Base-by-base conservation (phyloP, 2,329 filamentous ascomycete genomes). In the Apiospora sp. region DNA sequence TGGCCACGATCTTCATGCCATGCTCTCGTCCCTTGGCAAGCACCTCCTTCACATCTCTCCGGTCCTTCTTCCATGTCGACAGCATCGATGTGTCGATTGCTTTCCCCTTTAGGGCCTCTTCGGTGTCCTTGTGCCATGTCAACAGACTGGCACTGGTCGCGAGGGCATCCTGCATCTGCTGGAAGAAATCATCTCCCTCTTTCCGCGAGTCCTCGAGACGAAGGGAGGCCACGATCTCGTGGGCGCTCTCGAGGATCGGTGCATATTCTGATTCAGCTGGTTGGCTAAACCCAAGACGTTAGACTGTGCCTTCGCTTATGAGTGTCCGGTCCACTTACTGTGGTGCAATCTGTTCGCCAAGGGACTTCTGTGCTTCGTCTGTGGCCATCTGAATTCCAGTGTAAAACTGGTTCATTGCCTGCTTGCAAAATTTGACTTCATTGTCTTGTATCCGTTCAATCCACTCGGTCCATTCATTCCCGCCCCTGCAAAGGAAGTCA, bases 41-140 rank as follows among this genome's bases (percentile, higher is more conserved):
- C 46, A 84, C 64, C 19, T 80, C 78, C 67, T 77, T 78, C 48
- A 81, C 77, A 13, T 80, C 77, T 44, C 78, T 72, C 49, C 79
- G 79, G 71, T 84, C 82, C 68, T 81, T 74, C 71, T 80, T 77
- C 82, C 82, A 83, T 41, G 68, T 75, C 16, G 34, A 8, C 58
- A 64, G n/a, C 16, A 67, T 44, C 24, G 69, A 64, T 12, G 48
- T 27, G 4, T 76, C 74, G 34, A 80, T 48, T 37, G 77, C 76
- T 7, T 77, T 73, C 10, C 72, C 71, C 70, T 77, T 73, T 16
- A 79, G 75, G 44, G 75, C 76, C 67, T 76, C 74, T 16, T 82
- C 79, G 10, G 76, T 75, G 16, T 76, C 75, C n/a, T 76, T 76
- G 73, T 83, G 80, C 13, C 77, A 76, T 14, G 75, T 72, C 19